These are phyloP conservation scores for Caulochytrium protostelioides DNA, from an alignment of 371 early-diverging fungal species.

Conservation along the genomic window DNA sequence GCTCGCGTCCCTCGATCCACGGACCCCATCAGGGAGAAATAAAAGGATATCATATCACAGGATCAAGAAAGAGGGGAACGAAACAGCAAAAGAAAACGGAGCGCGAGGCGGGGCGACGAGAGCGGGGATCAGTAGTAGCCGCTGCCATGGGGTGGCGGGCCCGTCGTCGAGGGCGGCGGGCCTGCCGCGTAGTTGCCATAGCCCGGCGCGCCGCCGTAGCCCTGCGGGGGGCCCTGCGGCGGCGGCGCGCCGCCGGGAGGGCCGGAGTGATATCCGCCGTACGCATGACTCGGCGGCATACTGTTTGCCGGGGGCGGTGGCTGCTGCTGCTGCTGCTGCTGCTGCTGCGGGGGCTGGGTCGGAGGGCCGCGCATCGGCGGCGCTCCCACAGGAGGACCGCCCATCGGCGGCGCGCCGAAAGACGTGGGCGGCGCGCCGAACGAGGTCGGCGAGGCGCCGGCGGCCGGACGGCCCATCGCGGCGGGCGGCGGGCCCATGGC, in stretches of 20 bases:
- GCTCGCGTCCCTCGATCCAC: too few relatives aligned
- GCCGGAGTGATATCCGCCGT: too few relatives aligned
- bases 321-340: not conserved
- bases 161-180: too few relatives aligned
- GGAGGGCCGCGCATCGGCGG: not conserved
- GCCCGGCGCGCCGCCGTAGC: too few relatives aligned
- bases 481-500: not conserved
- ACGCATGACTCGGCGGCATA: not conserved
- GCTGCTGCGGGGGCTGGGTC: not conserved
- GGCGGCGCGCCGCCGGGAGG: too few relatives aligned
- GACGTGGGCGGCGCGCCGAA: not conserved
- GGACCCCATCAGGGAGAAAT: too few relatives aligned
- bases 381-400: not conserved
- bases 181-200: too few relatives aligned
- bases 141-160: too few relatives aligned
- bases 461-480: not conserved
- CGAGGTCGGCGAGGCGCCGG: not conserved
- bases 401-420: not conserved
- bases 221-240: too few relatives aligned
- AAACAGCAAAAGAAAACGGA: conserved; percentile 6
- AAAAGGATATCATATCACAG: too few relatives aligned
- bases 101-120: conserved; percentile 11
- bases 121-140: too few relatives aligned
- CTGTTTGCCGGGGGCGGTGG: not conserved
- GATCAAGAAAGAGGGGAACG: conserved; percentile 9